Conservation (phyloP, 2,329 filamentous ascomycete species). For the Graphiopsis chlorocephala region DNA sequence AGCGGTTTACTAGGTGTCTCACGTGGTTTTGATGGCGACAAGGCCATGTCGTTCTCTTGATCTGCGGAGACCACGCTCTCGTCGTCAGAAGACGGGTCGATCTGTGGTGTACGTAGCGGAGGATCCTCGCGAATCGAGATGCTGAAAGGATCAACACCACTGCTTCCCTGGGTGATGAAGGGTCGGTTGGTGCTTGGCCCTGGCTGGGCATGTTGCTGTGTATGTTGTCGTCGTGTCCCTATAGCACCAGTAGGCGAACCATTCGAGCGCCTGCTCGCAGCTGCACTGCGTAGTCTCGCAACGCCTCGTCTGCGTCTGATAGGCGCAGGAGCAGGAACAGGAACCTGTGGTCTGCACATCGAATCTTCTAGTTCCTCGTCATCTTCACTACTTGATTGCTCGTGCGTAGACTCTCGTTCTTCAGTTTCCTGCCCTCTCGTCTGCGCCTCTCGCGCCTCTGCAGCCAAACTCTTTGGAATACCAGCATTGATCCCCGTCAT, state of each 20-base stretch:
- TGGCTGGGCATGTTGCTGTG: neutral
- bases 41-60: slow-evolving; percentile 51
- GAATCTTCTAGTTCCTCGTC: slow-evolving; percentile 20
- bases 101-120: slow-evolving; percentile 9
- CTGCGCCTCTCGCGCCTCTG: slow-evolving; percentile 53
- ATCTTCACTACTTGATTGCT: slow-evolving; percentile 9
- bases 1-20: slow-evolving; percentile 32
- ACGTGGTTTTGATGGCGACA: slow-evolving; percentile 36
- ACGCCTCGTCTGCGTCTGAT: slow-evolving; percentile 27
- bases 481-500: slow-evolving; percentile 63
- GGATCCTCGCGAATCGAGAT: slow-evolving; percentile 6
- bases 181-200: slow-evolving; percentile 18
- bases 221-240: slow-evolving; percentile 17
- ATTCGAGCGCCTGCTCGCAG: slow-evolving; percentile 22
- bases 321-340: slow-evolving; percentile 23
- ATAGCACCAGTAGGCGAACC: slow-evolving; percentile 26
- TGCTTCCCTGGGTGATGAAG: slow-evolving; percentile 26
- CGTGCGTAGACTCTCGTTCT: slow-evolving; percentile 8
- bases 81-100: slow-evolving; percentile 27
- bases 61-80: slow-evolving; percentile 37
- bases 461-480: slow-evolving; percentile 46
- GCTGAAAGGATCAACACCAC: slow-evolving; percentile 6
- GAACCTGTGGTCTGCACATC: slow-evolving; percentile 18
- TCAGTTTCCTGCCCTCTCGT: slow-evolving; percentile 41
- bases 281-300: slow-evolving; percentile 25